Evolutionary conservation across 139 green algal species (phyloP), one percentile per base, ranked within the genome.

Genomic region (Chlamydomonas urium): DNA sequence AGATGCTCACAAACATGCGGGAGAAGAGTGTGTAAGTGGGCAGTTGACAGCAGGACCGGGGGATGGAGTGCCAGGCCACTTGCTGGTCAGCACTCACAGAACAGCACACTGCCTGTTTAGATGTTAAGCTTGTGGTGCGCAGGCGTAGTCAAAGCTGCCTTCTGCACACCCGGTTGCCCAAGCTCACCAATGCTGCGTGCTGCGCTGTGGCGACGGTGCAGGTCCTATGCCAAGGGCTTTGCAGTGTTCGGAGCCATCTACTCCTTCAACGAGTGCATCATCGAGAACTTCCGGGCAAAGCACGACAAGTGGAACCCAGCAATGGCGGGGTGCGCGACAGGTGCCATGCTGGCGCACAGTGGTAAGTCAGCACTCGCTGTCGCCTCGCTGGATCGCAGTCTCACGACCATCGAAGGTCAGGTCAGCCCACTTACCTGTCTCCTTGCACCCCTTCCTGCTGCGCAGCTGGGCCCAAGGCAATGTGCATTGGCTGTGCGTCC

Each of bases 191-290:
- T 26, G 14, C 21, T 24, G 48, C 48, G 28, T 19, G 10, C 19
- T 24, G 21, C 17, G 19, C 48, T n/a, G 48, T 21, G n/a, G n/a
- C n/a, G n/a, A n/a, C 32, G 8, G 24, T 28, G 57, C 84, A 92
- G 84, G 48, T 92, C 88, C 0, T 96, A 96, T 71, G 92, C 90
- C 65, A 97, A 97, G 73, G 91, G 85, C 2, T 99, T 99, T 81
- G 92, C 85, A 1, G 68, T 82, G 8, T 91, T 99, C 77, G 94
- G 94, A 0, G 85, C 88, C 1, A 73, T 99, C 5, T 99, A 93
- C 80, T 88, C 90, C 2, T 92, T 91, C 31, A 92, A 84, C 47
- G 94, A 99, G 83, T 98, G 93, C 73, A 75, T 97, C 5, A 92
- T 98, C 3, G 94, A 99, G 71, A 96, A 94, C 80, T 82, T 78